Evolutionary conservation across 2,329 filamentous ascomycete species (phyloP).

Genomic region (Tolypocladium capitatum): DNA sequence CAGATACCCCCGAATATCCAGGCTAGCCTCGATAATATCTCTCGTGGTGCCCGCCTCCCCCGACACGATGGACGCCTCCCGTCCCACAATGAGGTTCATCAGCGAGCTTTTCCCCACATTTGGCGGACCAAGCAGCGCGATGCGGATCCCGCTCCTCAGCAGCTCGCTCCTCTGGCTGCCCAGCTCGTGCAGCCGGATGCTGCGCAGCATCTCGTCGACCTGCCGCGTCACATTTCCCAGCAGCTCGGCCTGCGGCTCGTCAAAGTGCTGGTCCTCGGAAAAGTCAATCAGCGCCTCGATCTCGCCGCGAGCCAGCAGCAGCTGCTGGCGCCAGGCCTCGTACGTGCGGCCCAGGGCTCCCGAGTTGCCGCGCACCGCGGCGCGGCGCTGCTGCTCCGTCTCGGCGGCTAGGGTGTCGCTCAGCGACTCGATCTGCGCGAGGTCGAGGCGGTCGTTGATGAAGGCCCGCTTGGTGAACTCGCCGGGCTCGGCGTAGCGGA

Average conservation of each 20-base stretch:
- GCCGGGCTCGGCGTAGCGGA: constrained; percentile 85
- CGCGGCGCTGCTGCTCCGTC: constrained; percentile 84
- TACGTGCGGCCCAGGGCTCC: constrained; percentile 61
- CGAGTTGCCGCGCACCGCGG: constrained; percentile 68
- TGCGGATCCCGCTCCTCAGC: constrained; percentile 68
- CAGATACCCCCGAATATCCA: constrained; percentile 81
- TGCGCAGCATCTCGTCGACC: constrained; percentile 44
- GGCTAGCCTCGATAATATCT: constrained; percentile 81
- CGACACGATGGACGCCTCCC: constrained; percentile 92
- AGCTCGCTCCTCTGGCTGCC: constrained; percentile 77
- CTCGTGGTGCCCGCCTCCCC: constrained; percentile 85
- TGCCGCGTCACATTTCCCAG: constrained; percentile 55
- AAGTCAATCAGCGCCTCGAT: constrained; percentile 96
- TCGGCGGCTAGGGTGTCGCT: constrained; percentile 52
- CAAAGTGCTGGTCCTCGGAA: constrained; percentile 92
- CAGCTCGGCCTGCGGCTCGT: constrained; percentile 66
- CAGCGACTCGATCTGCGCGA: constrained; percentile 67
- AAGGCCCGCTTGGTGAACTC: constrained; percentile 94
- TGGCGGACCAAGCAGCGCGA: constrained; percentile 79
- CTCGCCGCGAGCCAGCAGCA: constrained; percentile 76
- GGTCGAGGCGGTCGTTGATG: constrained; percentile 68
- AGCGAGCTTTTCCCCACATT: constrained; percentile 94
- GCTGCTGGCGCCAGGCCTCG: constrained; percentile 63
- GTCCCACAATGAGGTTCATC: constrained; percentile 77
- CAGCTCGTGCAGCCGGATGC: constrained; percentile 55